Conservation (phyloP, 768 basidiomycete species). For the Boletus fagicola region DNA sequence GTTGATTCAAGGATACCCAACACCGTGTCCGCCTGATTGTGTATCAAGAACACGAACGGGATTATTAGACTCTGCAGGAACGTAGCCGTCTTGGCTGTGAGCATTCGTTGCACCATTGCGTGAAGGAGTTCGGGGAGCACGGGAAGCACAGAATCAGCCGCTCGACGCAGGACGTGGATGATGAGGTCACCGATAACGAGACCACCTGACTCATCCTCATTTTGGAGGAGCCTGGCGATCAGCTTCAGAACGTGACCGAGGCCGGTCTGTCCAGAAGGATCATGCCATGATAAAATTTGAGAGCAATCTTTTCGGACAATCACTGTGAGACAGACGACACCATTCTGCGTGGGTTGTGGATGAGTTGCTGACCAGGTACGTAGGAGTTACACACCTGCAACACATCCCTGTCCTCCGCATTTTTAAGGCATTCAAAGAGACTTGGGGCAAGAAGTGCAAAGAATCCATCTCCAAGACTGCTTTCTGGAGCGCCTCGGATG, state of each 20-base stretch:
- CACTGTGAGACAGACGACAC: conserved; percentile 75
- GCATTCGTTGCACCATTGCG: conserved; percentile 80
- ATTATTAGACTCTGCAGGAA: conserved; percentile 91
- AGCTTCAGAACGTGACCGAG: conserved; percentile 72
- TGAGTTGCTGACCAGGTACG: background rate
- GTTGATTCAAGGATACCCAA: conserved; percentile 74
- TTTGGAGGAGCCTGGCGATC: conserved; percentile 73
- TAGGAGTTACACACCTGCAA: conserved; percentile 53
- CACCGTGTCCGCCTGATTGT: conserved; percentile 80
- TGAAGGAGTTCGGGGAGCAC: conserved; percentile 85
- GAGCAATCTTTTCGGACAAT: conserved; percentile 84
- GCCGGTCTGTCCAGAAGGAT: conserved; percentile 65
- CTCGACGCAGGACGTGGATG: conserved; percentile 84
- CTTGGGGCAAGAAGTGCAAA: conserved; percentile 71
- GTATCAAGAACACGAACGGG: conserved; percentile 91
- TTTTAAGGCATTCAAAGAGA: conserved; percentile 66
- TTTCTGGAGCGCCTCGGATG: conserved; percentile 59
- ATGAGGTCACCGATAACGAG: conserved; percentile 93
- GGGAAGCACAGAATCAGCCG: conserved; percentile 75
- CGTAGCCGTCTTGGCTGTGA: conserved; percentile 82
- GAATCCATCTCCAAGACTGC: conserved; percentile 75
- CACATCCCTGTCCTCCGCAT: conserved; percentile 83
- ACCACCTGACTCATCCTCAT: conserved; percentile 87
- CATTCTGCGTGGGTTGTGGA: conserved; percentile 53
- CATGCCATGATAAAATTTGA: conserved; percentile 77